phyloP scores from a whole-genome alignment of 2,329 filamentous ascomycete species.

The Neopestalotiopsis clavispora region DNA sequence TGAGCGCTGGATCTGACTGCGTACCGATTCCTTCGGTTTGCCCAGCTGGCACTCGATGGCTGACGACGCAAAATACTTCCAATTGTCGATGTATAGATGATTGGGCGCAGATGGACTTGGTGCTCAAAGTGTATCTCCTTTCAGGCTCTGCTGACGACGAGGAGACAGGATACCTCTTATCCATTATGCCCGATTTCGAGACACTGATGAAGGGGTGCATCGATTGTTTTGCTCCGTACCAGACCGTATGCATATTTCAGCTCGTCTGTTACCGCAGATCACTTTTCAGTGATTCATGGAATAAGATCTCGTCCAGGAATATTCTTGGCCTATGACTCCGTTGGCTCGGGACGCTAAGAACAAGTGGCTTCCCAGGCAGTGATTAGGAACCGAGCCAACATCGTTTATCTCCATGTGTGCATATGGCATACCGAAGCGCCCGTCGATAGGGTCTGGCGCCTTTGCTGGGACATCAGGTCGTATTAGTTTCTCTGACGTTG shows the following conservation, averaged over 20 bases:
- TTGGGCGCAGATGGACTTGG: too few relatives aligned
- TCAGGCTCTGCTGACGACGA: too few relatives aligned
- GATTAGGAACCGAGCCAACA: neutral
- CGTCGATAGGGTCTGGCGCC: neutral
- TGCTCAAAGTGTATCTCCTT: too few relatives aligned
- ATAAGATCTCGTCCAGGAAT: neutral
- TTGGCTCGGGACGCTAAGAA: slow-evolving; percentile 4
- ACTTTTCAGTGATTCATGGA: neutral
- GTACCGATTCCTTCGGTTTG: too few relatives aligned
- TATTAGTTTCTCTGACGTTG: neutral
- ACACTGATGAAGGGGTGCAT: too few relatives aligned
- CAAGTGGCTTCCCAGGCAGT: neutral
- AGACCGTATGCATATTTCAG: neutral
- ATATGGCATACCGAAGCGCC: neutral
- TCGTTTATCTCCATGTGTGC: neutral
- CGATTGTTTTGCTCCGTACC: neutral
- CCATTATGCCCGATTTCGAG: too few relatives aligned
- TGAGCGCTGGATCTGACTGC: too few relatives aligned
- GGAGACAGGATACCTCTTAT: too few relatives aligned
- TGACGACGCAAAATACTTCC: too few relatives aligned
- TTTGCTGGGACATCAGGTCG: neutral
- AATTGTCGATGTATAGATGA: too few relatives aligned
- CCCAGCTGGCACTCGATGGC: too few relatives aligned
- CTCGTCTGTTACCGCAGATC: neutral
- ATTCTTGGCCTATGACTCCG: neutral